Conservation (phyloP, 345 rosid genomes). For the Trapa incisa region DNA sequence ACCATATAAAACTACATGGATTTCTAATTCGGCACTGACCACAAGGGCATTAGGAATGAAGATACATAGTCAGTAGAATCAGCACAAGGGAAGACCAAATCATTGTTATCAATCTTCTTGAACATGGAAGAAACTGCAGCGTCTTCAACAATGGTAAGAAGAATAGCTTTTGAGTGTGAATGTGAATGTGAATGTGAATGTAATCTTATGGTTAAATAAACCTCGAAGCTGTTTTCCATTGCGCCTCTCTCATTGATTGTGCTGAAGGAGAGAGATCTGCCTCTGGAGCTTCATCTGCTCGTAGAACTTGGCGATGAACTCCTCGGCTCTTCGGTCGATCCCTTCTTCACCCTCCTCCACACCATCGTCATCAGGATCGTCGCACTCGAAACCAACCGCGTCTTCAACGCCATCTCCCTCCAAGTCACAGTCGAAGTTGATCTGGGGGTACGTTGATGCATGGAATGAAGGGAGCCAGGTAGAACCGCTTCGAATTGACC, state of each 20-base stretch:
- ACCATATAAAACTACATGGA: background rate
- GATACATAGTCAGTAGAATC: background rate
- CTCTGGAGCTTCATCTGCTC: conserved; percentile 73
- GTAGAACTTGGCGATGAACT: conserved; percentile 69
- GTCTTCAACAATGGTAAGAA: too few relatives aligned
- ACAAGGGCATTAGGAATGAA: background rate
- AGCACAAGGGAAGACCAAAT: background rate
- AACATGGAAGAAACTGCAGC: background rate
- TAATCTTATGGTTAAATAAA: too few relatives aligned
- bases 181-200: too few relatives aligned
- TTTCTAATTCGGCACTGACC: too few relatives aligned
- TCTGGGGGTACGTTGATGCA: conserved; percentile 52
- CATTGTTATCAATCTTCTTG: background rate
- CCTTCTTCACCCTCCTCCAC: conserved; percentile 42
- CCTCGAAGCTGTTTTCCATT: too few relatives aligned
- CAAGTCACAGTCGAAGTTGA: conserved; percentile 44
- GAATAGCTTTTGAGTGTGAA: too few relatives aligned
- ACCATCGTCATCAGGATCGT: conserved; percentile 11
- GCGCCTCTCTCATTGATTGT: conserved; percentile 10
- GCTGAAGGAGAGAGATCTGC: conserved; percentile 50
- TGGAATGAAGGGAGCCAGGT: conserved; percentile 30
- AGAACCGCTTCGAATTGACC: conserved; percentile 50
- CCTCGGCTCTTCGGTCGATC: conserved; percentile 72
- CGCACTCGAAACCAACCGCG: conserved; percentile 11
- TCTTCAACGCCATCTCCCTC: conserved; percentile 12